Conservation (phyloP, 2,329 filamentous ascomycete species). For the Chrysoporthe puriensis region DNA sequence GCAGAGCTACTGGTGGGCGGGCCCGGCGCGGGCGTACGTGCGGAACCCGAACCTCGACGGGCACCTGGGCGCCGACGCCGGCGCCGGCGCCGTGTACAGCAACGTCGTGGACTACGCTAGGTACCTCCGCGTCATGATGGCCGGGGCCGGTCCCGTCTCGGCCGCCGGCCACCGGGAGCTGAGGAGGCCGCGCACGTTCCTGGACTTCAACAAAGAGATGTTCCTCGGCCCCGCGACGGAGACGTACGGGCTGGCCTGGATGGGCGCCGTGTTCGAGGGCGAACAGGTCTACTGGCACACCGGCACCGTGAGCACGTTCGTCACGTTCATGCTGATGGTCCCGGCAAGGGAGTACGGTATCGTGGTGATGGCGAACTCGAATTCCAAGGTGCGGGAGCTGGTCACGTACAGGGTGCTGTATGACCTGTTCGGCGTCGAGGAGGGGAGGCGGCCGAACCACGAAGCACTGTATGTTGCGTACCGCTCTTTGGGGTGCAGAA, state of each 20-base stretch:
- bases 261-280: conserved; percentile 27
- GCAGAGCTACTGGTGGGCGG: conserved; percentile 46
- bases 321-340: conserved; percentile 30
- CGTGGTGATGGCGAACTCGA: conserved; percentile 27
- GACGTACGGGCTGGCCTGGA: conserved; percentile 28
- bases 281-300: conserved; percentile 29
- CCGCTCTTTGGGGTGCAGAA: too few species aligned
- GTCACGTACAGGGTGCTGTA: conserved; percentile 30
- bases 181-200: conserved; percentile 28
- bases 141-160: conserved; percentile 35
- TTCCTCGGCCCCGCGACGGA: conserved; percentile 16
- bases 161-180: conserved; percentile 35
- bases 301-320: conserved; percentile 20
- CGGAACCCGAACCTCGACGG: conserved; percentile 33
- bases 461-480: conserved; percentile 22
- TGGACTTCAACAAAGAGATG: conserved; percentile 10
- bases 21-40: conserved; percentile 33
- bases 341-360: conserved; percentile 28
- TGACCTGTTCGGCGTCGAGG: conserved; percentile 29
- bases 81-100: conserved; percentile 48
- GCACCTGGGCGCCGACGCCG: conserved; percentile 40
- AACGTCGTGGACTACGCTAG: conserved; percentile 44
- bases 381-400: conserved; percentile 13
- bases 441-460: conserved; percentile 26
- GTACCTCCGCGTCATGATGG: conserved; percentile 40